Conservation (phyloP, 2,329 filamentous ascomycete genomes). For the Claviceps purpurea region DNA sequence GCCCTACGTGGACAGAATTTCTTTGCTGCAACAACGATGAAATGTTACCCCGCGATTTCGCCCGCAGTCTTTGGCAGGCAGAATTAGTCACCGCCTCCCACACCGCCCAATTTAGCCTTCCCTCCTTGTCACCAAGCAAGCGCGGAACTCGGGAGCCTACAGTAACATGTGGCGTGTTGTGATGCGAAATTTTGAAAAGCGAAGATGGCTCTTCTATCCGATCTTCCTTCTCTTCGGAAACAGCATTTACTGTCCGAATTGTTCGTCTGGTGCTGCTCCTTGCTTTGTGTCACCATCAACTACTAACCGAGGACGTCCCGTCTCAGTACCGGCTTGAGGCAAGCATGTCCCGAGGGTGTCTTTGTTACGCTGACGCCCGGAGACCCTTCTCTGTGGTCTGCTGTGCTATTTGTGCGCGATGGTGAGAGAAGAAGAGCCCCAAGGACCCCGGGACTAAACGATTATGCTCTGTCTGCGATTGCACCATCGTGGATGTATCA, state of each 20-base stretch:
- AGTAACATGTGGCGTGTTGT: neutral
- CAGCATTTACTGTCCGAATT: conserved; percentile 75
- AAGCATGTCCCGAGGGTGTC: conserved; percentile 72
- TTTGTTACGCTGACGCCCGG: conserved; percentile 76
- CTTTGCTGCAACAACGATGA: neutral
- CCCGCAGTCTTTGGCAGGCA: conserved; percentile 7
- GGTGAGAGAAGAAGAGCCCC: conserved; percentile 33
- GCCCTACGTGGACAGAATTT: too few species aligned
- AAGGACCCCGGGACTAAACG: neutral
- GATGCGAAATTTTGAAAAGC: neutral
- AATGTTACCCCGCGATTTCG: conserved; percentile 6
- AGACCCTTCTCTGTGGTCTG: conserved; percentile 72
- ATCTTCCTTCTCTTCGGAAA: conserved; percentile 46
- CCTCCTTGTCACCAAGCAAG: neutral
- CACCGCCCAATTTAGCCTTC: conserved; percentile 2
- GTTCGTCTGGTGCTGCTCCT: conserved; percentile 35
- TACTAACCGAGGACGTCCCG: neutral
- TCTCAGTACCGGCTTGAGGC: conserved; percentile 61
- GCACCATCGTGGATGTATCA: neutral
- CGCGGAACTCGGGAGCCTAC: neutral
- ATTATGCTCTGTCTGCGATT: neutral
- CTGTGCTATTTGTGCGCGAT: conserved; percentile 81
- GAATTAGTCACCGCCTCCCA: conserved; percentile 11
- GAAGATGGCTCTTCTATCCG: conserved; percentile 20
- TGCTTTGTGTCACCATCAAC: neutral